phyloP scores from a whole-genome alignment of 257 asterid species.

The Solanum dulcamara region DNA sequence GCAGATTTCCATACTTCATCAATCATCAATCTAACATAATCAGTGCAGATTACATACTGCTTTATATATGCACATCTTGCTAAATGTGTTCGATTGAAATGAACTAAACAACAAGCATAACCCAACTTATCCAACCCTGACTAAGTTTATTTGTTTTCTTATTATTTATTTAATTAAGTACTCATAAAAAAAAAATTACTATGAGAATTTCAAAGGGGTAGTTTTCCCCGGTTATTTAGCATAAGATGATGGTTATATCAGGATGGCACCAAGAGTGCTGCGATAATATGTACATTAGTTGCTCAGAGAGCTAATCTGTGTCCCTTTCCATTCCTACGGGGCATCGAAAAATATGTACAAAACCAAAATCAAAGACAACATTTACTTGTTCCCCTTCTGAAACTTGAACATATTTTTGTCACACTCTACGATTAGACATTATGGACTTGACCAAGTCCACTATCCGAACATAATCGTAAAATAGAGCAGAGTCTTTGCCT shows the following conservation, averaged over 20 bases:
- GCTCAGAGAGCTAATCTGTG: not conserved
- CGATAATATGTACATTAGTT: not conserved
- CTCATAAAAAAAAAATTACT: too few species aligned
- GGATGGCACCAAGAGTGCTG: not conserved
- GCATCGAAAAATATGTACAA: not conserved
- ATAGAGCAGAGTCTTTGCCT: conserved; percentile 1
- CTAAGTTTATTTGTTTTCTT: too few species aligned
- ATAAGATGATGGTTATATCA: not conserved
- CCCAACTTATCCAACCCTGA: too few species aligned
- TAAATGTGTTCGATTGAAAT: too few species aligned
- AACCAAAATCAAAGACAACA: not conserved
- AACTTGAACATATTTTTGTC: not conserved
- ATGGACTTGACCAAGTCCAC: not conserved
- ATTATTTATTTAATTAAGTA: too few species aligned
- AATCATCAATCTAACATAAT: too few species aligned
- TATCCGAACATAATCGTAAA: conserved; percentile 3
- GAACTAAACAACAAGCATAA: too few species aligned
- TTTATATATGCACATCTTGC: too few species aligned
- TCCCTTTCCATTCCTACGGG: not conserved
- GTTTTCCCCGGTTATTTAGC: not conserved
- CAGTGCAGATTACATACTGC: too few species aligned
- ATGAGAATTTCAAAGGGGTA: not conserved
- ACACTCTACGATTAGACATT: not conserved
- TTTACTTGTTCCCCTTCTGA: not conserved
- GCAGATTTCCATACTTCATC: too few species aligned